These are phyloP conservation scores for Macrolepiota fuliginosa DNA, from an alignment of 768 basidiomycete genomes.

Conservation along the genomic window DNA sequence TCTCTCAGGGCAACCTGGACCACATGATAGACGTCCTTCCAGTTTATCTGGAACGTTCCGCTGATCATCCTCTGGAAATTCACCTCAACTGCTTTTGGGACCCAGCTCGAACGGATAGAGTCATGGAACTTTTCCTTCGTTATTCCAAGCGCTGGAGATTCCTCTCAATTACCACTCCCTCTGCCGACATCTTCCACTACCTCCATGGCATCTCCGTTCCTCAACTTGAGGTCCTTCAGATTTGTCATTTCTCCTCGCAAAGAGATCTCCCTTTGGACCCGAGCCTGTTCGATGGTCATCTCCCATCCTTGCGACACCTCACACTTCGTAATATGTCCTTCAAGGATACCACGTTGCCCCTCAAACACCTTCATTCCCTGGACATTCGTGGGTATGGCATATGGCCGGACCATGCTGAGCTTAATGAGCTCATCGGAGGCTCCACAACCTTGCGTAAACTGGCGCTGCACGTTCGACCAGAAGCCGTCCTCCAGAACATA, in stretches of 20 bases:
- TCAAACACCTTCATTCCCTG: conserved; percentile 22
- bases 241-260: conserved; percentile 23
- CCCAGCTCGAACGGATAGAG: conserved; percentile 13
- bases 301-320: conserved; percentile 24
- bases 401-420: conserved; percentile 24
- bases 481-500: conserved; percentile 20
- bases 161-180: conserved; percentile 23
- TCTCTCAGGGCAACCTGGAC: conserved; percentile 23
- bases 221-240: conserved; percentile 21
- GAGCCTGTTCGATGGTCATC: conserved; percentile 16
- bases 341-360: conserved; percentile 17
- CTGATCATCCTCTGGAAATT: conserved; percentile 26
- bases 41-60: conserved; percentile 24
- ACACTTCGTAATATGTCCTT: conserved; percentile 28
- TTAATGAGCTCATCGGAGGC: conserved; percentile 24
- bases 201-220: conserved; percentile 21
- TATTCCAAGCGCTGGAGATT: conserved; percentile 27
- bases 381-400: conserved; percentile 28
- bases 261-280: conserved; percentile 19
- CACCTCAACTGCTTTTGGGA: conserved; percentile 28
- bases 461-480: conserved; percentile 27
- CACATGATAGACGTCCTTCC: conserved; percentile 21
- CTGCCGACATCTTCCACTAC: conserved; percentile 21
- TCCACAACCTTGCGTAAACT: conserved; percentile 21
- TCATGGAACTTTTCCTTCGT: conserved; percentile 24